Evolutionary conservation across 2,329 filamentous ascomycete genomes (phyloP).

Genomic region (Pleoardoris graminearum): DNA sequence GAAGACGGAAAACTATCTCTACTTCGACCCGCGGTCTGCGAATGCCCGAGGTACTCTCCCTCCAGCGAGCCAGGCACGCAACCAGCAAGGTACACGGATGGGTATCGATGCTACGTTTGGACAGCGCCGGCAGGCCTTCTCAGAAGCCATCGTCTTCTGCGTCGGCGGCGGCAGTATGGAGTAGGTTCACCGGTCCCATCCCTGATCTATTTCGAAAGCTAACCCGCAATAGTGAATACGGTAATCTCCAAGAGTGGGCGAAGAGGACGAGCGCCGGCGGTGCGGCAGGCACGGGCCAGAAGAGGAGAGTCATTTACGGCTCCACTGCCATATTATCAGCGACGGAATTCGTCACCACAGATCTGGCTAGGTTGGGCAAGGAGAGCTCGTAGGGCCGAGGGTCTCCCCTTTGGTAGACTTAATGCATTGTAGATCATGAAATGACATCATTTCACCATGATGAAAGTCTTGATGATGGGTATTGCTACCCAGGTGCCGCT

Average conservation of each 20-base stretch:
- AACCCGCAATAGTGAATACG: slow-evolving; percentile 66
- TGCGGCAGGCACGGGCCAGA: slow-evolving; percentile 58
- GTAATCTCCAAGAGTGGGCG: slow-evolving; percentile 96
- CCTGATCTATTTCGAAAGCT: not conserved
- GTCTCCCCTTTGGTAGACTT: not conserved
- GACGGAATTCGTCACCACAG: slow-evolving; percentile 62
- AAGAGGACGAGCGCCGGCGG: slow-evolving; percentile 68
- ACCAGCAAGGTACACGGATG: slow-evolving; percentile 46
- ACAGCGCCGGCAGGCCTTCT: slow-evolving; percentile 85
- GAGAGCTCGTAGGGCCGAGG: slow-evolving; percentile 45
- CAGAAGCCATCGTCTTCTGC: slow-evolving; percentile 89
- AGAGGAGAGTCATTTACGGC: slow-evolving; percentile 87
- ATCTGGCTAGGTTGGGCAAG: slow-evolving; percentile 59
- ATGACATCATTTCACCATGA: not conserved
- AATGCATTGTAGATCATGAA: not conserved
- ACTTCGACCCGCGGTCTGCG: slow-evolving; percentile 92
- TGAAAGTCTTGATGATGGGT: no score
- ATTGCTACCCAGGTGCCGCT: no score
- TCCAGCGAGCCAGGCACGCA: slow-evolving; percentile 65
- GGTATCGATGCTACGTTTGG: slow-evolving; percentile 86
- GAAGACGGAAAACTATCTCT: slow-evolving; percentile 95
- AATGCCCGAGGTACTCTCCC: slow-evolving; percentile 93
- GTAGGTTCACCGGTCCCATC: slow-evolving; percentile 3
- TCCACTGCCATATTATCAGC: slow-evolving; percentile 76
- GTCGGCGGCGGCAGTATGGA: slow-evolving; percentile 96